Percentiles rank a stretch among this genome's conserved stretches.
phyloP scores from a whole-genome alignment of 2,329 filamentous ascomycete genomes.

The Ophidiomyces ophidiicola region DNA sequence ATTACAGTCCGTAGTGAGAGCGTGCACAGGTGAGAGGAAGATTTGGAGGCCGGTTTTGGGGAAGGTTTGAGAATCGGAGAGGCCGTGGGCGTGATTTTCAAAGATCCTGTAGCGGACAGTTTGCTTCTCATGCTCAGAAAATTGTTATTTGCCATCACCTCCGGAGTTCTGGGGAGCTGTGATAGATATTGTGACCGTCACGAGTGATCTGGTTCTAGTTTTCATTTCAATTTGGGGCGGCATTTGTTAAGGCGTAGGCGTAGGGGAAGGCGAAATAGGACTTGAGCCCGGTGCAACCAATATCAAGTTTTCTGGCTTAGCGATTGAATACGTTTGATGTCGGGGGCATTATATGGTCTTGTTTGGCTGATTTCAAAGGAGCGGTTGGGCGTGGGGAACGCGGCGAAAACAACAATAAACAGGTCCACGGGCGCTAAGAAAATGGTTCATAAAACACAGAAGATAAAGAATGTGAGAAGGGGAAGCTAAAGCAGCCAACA shows the following conservation, averaged over 20 bases:
- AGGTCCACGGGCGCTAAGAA: no score
- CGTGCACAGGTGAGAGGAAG: constrained; percentile 31
- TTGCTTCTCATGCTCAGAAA: constrained; percentile 27
- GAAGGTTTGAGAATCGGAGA: constrained; percentile 56
- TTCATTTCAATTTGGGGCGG: constrained; percentile 21
- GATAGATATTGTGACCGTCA: constrained; percentile 22
- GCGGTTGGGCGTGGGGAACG: constrained; percentile 3
- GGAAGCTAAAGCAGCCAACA: no score
- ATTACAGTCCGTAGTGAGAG: constrained; percentile 74
- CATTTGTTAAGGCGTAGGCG: constrained; percentile 18
- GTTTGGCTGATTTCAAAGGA: constrained; percentile 1
- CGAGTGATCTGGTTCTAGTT: constrained; percentile 18
- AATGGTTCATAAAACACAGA: no score
- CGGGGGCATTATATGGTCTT: constrained; percentile 1
- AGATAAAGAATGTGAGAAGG: no score
- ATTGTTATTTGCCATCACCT: constrained; percentile 28
- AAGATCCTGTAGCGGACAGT: constrained; percentile 25
- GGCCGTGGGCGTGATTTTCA: constrained; percentile 63
- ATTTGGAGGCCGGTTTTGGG: constrained; percentile 48
- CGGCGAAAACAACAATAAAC: constrained; percentile 3
- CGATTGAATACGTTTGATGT: neutral
- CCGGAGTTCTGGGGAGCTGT: constrained; percentile 16
- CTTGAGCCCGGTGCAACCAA: neutral
- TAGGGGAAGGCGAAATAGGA: neutral
- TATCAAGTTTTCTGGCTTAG: neutral